Base-by-base conservation (phyloP, 106 monocot genomes). In the Cymbidium sinense region DNA sequence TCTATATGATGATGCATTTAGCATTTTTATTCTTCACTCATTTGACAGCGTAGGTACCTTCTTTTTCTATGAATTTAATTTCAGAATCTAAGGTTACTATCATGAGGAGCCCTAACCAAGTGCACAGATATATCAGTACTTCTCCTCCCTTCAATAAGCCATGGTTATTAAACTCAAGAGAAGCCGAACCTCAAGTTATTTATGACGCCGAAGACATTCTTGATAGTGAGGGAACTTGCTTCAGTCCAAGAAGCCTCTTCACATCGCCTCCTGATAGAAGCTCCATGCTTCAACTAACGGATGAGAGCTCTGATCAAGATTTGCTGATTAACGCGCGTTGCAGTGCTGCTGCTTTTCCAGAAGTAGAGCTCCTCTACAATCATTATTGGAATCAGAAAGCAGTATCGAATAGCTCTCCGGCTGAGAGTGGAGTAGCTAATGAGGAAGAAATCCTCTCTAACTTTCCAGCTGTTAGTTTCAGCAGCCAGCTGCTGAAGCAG, bases 301-400 rank as follows among this genome's bases (percentile, higher is more conserved):
- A 85, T 23, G 86, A 83, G 47, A 84, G 69, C 62, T 83, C 83
- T 76, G 91, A 95, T 4, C 86, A 87, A 43, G 88, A 88, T 61
- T 50, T 95, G 78, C 52, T 95, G 34, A 81, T 95, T 17, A 41
- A 41, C 41, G 41, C 9, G 41, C 41, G 41, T 41, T 41, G 41
- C 41, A 41, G 9, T 9, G 9, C 8, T 41, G 41, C 41, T 41
- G 6, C 41, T 9, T 41, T 6, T 41, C 41, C 41, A 7, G 41
- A 41, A 41, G 89, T 89, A 61, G n/a, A n/a, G n/a, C n/a, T n/a
- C n/a, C n/a, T n/a, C n/a, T n/a, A n/a, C n/a, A 77, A 75, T 41
- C 78, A 82, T 50, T 70, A 78, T 27, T 87, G 80, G 83, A 82
- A 87, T 54, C 83, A 74, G 62, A 84, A 73, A 43, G 30, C 80